Base-by-base conservation (phyloP, 1,284 basidiomycete genomes). In the Gomphus sp. region DNA sequence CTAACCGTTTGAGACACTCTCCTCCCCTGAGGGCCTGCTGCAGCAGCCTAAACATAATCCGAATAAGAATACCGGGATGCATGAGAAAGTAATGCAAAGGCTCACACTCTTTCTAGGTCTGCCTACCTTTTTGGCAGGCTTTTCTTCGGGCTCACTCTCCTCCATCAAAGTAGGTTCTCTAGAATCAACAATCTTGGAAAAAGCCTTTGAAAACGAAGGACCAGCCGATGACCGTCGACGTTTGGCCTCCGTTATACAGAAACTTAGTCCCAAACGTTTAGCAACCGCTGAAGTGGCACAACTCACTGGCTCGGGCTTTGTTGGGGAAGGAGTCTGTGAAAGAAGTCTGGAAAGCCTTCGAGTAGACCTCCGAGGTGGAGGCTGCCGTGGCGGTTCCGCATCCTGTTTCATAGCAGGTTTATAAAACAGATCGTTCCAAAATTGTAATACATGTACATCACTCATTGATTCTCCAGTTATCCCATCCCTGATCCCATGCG, bases 401-500 rank as follows among this genome's bases (percentile, higher is more conserved):
- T 59, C 58, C 52, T 59, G 31, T 10, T n/a, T 22, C 8, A 53
- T 25, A 45, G 31, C 8, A n/a, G 31, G 31, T 18, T 36, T 25
- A 54, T 14, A 48, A 43, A 22, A 45, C 51, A 18, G 22, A 33
- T 16, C 10, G 14, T 16, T 36, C 14, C 28, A 36, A 41, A 18
- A n/a, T 44, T 36, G 8, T 28, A 37, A 49, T 22, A 14, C n/a
- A 60, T 50, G 31, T 52, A 63, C 65, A 60, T 73, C 76, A 61
- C 72, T 74, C 58, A 91, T 69, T 41, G 78, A 84, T 67, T 77
- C 72, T 14, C 90, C 90, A 12, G 89, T 91, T 22, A 83, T 64
- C 31, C 89, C 90, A 69, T 92, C 86, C 45, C 75, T 81, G 60
- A 92, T 91, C 3, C 89, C 89, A 62, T 89, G 83, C 60, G 89